Evolutionary conservation across 306 rosid genomes (phyloP), one percentile per base, ranked within the genome.

Genomic region (Quercus suber): DNA sequence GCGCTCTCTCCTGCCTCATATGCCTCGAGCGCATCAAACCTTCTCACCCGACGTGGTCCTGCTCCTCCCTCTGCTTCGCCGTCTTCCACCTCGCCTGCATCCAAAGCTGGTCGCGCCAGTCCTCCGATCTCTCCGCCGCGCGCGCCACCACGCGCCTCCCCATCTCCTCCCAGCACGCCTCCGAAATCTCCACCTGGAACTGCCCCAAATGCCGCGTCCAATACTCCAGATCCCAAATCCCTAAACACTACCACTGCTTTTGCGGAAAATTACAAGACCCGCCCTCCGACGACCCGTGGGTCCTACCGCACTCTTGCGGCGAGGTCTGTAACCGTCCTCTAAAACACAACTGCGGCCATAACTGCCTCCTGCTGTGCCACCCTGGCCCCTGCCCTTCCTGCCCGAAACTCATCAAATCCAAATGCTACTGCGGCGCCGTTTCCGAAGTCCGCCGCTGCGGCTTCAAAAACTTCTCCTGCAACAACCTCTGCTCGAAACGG

Each of bases 351-450:
- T 95, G 99, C 30, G 99, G 99, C 13, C 99, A 95, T 77, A 75
- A 45, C 21, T 95, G 99, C 82, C 67, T 95, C 69, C 86, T 95
- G 11, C 83, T 95, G 1, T 95, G 99, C 85, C 99, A 95, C 55
- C 98, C 99, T 1, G 97, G 99, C 17, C 99, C 99, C 6, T 91
- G 98, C 78, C 98, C 98, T 5, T 83, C 98, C 18, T 95, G 99
- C 82, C 99, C 98, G 2, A 92, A 91, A 78, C 89, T 91, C n/a
- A 83, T 92, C 28, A 83, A 87, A 59, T 86, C 81, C 80, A 88
- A 78, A 15, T 95, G 99, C 89, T 95, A 86, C 78, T 95, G 99
- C 15, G 92, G 92, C 15, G 80, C 86, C 1, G 69, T 79, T 17
- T 74, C 88, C 37, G 99, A 91, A n/a, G 89, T 87, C 52, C 78